These are phyloP conservation scores for Kuraishia piskuri DNA, from an alignment of 805 yeast genomes.

Conservation along the genomic window DNA sequence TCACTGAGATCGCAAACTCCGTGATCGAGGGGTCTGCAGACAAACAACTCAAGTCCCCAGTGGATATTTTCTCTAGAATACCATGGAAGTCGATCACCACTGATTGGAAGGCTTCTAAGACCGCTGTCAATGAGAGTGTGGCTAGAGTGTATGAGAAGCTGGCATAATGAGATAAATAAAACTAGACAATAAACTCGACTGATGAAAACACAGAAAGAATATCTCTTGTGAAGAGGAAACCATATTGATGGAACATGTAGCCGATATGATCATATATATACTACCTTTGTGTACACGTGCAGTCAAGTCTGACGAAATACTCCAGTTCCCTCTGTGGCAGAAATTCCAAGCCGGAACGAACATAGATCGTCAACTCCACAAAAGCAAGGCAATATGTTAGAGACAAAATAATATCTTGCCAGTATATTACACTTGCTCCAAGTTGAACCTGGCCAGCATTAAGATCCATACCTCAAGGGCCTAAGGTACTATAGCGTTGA, in stretches of 20 bases:
- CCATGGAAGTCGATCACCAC: conserved; percentile 24
- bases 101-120: conserved; percentile 28
- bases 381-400: background rate
- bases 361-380: background rate
- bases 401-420: no score
- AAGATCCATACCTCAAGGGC: no score
- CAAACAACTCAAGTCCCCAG: conserved; percentile 15
- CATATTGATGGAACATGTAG: background rate
- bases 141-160: conserved; percentile 16
- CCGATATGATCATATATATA: no score
- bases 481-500: no score
- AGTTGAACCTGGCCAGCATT: no score
- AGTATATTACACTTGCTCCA: no score
- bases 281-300: background rate
- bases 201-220: no score
- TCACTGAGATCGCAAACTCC: conserved; percentile 19
- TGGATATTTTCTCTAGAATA: conserved; percentile 20
- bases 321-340: background rate
- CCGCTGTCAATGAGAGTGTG: conserved; percentile 19
- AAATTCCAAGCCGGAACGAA: background rate
- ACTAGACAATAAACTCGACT: background rate
- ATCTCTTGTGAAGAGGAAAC: background rate
- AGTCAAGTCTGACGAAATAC: background rate
- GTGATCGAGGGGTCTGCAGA: conserved; percentile 12
- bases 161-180: conserved; percentile 2